These are phyloP conservation scores for Paxillus rubicundulus DNA, from an alignment of 768 basidiomycete species.

Conservation along the genomic window DNA sequence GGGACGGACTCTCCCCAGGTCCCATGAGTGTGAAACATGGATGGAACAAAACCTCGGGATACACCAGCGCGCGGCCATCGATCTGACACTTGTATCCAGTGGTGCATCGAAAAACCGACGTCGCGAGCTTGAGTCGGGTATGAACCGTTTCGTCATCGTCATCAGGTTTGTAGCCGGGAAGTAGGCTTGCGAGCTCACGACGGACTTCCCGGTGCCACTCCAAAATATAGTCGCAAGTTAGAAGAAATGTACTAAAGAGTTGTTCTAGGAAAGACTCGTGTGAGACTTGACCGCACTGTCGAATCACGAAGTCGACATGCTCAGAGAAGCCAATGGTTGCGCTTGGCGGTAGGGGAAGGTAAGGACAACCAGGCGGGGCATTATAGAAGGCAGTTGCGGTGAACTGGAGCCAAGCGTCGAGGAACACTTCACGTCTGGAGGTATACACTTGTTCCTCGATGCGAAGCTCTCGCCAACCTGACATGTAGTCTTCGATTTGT, in stretches of 20 bases:
- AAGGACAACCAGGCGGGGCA: slow-evolving; percentile 12
- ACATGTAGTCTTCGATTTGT: slow-evolving; percentile 26
- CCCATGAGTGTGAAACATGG: slow-evolving; percentile 23
- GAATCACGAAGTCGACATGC: slow-evolving; percentile 25
- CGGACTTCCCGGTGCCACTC: slow-evolving; percentile 27
- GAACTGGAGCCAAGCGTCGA: slow-evolving; percentile 27
- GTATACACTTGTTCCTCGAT: slow-evolving; percentile 29
- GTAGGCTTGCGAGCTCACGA: slow-evolving; percentile 28
- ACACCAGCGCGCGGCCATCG: slow-evolving; percentile 14
- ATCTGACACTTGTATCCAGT: slow-evolving; percentile 11
- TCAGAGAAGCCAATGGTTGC: slow-evolving; percentile 24
- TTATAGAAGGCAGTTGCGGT: slow-evolving; percentile 11
- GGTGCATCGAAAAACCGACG: slow-evolving; percentile 27
- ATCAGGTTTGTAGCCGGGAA: slow-evolving; percentile 17
- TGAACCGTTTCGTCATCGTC: slow-evolving; percentile 16
- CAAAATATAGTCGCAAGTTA: slow-evolving; percentile 15
- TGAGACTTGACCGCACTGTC: slow-evolving; percentile 10
- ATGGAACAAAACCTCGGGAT: slow-evolving; percentile 29
- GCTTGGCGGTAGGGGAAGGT: slow-evolving; percentile 28
- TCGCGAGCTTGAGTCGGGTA: slow-evolving; percentile 25
- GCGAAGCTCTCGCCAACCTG: slow-evolving; percentile 30
- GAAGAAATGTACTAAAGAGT: slow-evolving; percentile 16
- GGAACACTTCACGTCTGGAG: slow-evolving; percentile 23
- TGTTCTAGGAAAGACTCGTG: slow-evolving; percentile 13
- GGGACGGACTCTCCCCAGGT: slow-evolving; percentile 11